A percentile compares a stretch with the other conserved stretches of the same genome.
Evolutionary conservation across 2,329 filamentous ascomycete species (phyloP).

Genomic region (Dryadomyces sulphureus): DNA sequence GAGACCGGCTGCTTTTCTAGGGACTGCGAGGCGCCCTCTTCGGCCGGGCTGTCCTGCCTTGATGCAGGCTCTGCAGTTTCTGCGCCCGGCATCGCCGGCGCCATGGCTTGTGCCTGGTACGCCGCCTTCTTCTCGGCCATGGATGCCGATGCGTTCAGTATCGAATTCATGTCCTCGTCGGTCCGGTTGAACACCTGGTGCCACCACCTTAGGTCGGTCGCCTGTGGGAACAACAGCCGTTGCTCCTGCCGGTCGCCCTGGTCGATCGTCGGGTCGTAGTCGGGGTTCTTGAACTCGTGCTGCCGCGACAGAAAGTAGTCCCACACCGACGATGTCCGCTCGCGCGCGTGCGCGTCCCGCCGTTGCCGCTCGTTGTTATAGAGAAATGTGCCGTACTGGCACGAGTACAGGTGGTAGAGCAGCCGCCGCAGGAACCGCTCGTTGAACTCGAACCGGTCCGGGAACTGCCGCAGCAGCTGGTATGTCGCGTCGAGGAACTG

Average conservation of each 20-base stretch:
- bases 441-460: conserved; percentile 87
- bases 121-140: conserved; percentile 25
- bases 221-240: conserved; percentile 65
- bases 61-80: no score
- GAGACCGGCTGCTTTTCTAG: background rate
- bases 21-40: no score
- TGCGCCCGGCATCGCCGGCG: no score
- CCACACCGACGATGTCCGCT: conserved; percentile 80
- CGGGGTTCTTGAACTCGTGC: conserved; percentile 67
- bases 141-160: conserved; percentile 37
- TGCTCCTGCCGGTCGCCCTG: conserved; percentile 70
- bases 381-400: conserved; percentile 92
- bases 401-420: conserved; percentile 87
- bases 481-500: conserved; percentile 93
- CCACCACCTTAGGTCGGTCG: conserved; percentile 86
- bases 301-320: conserved; percentile 79
- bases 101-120: conserved; percentile 14
- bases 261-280: conserved; percentile 61
- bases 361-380: conserved; percentile 91
- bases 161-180: conserved; percentile 84
- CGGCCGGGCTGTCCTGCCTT: no score
- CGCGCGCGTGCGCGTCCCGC: conserved; percentile 49
- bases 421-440: conserved; percentile 82
- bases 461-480: conserved; percentile 74
- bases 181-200: conserved; percentile 70